Conservation (phyloP, 2,329 filamentous ascomycete genomes). For the Aspergillus vadensis region DNA sequence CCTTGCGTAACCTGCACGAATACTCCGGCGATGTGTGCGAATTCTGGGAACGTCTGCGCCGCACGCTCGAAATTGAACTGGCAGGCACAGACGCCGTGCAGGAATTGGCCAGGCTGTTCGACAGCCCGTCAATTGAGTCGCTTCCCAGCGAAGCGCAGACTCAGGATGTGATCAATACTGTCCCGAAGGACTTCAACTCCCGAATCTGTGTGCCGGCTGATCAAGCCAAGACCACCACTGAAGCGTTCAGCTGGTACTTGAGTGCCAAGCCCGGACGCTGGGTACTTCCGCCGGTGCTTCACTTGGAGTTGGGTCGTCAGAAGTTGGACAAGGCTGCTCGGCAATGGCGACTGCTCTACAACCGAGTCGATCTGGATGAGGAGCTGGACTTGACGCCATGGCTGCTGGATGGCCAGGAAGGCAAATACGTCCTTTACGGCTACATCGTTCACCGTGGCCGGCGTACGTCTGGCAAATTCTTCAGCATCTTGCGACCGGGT, state of each 20-base stretch:
- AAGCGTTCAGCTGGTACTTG: conserved; percentile 38
- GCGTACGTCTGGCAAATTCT: conserved; percentile 61
- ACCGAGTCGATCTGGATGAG: conserved; percentile 60
- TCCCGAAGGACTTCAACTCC: conserved; percentile 42
- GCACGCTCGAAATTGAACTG: conserved; percentile 56
- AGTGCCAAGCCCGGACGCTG: conserved; percentile 40
- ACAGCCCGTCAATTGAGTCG: conserved; percentile 35
- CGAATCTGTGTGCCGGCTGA: conserved; percentile 43
- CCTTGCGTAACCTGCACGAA: conserved; percentile 45
- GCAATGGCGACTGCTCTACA: conserved; percentile 59
- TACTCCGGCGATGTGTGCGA: conserved; percentile 56
- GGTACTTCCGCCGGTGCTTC: conserved; percentile 53
- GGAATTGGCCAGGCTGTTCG: conserved; percentile 51
- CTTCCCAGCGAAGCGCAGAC: conserved; percentile 17
- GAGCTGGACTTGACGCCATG: conserved; percentile 49
- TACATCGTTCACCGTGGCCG: conserved; percentile 62
- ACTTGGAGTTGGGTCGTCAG: conserved; percentile 61
- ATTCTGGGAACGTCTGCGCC: conserved; percentile 57
- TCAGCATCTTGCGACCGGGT: conserved; percentile 60
- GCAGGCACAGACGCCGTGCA: conserved; percentile 45
- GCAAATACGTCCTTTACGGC: conserved; percentile 59
- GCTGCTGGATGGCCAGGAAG: conserved; percentile 36
- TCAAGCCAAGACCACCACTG: conserved; percentile 39
- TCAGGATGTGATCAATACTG: conserved; percentile 35
- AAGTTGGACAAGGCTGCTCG: conserved; percentile 56